Evolutionary conservation across 2,329 filamentous ascomycete species (phyloP).

Genomic region (Pestalotiopsis fici): DNA sequence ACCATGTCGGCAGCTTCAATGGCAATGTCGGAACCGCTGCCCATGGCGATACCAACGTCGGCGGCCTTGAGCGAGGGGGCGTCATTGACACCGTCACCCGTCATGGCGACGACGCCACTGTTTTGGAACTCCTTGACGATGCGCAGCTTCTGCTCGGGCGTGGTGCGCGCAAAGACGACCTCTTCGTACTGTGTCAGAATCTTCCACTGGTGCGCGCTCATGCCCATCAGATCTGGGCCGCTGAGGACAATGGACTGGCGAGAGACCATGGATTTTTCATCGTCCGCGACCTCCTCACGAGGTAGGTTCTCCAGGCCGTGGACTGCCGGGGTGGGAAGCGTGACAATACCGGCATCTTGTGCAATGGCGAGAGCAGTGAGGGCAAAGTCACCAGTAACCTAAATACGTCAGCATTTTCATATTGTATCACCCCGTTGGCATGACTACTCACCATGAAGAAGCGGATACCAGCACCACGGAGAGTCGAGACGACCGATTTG

Average conservation of each 20-base stretch:
- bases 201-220: conserved; percentile 71
- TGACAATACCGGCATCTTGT: conserved; percentile 71
- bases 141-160: conserved; percentile 76
- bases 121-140: conserved; percentile 76
- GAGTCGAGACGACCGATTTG: conserved; percentile 62
- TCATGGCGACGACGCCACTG: conserved; percentile 74
- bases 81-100: conserved; percentile 87
- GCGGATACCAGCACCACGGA: conserved; percentile 71
- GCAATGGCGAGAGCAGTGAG: conserved; percentile 76
- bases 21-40: conserved; percentile 79
- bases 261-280: conserved; percentile 21
- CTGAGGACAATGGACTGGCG: conserved; percentile 61
- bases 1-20: conserved; percentile 83
- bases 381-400: conserved; percentile 76
- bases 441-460: conserved; percentile 66
- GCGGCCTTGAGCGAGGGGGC: conserved; percentile 78
- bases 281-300: conserved; percentile 25
- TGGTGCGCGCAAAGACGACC: conserved; percentile 76
- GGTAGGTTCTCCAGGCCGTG: conserved; percentile 56
- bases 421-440: background rate
- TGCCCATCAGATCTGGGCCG: conserved; percentile 64
- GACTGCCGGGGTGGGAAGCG: conserved; percentile 45
- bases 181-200: conserved; percentile 66
- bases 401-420: conserved; percentile 3
- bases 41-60: conserved; percentile 82